Conservation (phyloP, 2,329 filamentous ascomycete genomes). For the Alternaria sp. region DNA sequence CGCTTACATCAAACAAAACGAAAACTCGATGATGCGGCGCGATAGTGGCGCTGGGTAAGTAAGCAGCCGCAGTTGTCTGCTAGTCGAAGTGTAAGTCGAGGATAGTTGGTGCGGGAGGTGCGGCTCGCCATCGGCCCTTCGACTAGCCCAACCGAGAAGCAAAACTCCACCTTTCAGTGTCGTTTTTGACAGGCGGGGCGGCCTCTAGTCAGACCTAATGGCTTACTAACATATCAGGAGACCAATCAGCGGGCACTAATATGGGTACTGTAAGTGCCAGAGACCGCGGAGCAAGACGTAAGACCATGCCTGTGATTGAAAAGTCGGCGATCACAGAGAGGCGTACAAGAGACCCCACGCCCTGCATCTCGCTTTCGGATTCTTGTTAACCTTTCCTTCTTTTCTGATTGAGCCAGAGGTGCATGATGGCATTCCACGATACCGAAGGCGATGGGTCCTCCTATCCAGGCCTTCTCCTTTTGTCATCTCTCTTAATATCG, state of each 20-base stretch:
- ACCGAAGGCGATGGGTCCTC: background rate
- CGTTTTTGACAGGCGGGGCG: slow-evolving; percentile 3
- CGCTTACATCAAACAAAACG: background rate
- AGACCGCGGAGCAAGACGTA: background rate
- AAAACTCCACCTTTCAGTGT: slow-evolving; percentile 10
- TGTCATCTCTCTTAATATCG: slow-evolving; percentile 9
- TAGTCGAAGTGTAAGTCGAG: background rate
- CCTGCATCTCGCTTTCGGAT: slow-evolving; percentile 4
- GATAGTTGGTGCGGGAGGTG: slow-evolving; percentile 5
- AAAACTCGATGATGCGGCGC: background rate
- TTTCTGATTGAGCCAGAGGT: slow-evolving; percentile 6
- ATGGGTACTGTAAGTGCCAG: background rate
- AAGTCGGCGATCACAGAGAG: slow-evolving; percentile 10
- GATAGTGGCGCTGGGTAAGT: background rate
- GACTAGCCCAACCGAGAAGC: slow-evolving; percentile 7
- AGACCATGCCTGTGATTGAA: background rate
- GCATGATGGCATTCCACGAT: slow-evolving; percentile 10
- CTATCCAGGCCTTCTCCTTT: slow-evolving; percentile 11
- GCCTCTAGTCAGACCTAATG: background rate
- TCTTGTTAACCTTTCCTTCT: slow-evolving; percentile 3
- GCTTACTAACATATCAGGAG: background rate
- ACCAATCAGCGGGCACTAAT: slow-evolving; percentile 9
- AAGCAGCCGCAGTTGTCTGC: background rate
- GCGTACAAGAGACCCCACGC: slow-evolving; percentile 11
- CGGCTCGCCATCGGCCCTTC: slow-evolving; percentile 12